Base-by-base conservation (phyloP, 2,329 filamentous ascomycete genomes). In the Beauveria scarabaeidicola region DNA sequence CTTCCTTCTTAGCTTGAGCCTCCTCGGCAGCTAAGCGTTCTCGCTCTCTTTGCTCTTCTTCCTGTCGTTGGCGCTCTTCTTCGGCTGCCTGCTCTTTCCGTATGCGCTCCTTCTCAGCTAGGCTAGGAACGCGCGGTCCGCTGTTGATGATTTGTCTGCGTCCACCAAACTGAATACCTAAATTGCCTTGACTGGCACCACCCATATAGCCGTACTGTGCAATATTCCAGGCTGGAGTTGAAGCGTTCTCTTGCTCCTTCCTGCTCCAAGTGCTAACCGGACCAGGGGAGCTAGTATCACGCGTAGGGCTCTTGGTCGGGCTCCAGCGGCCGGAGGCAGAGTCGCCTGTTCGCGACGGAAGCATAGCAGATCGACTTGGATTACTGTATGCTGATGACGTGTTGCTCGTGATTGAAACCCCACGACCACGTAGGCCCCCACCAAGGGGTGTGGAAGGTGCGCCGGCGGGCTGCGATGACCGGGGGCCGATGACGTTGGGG, bases 201-300 rank as follows among this genome's bases (percentile, higher is more conserved):
- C 94, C 94, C 88, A 97, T 94, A 74, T 97, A 99, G 8, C 94
- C 92, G 70, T 99, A 99, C 71, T 99, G 94, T 60, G 92, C 89
- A 66, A 97, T 97, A 70, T 97, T 99, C 94, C 94, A 99, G 1
- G 94, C 94, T 0, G 94, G 94, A 27, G 87, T 81, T 1, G 92
- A 97, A 48, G 81, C 81, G 17, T 83, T 84, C 72, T 97, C 89
- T 66, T 97, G 90, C 59, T 83, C 82, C 72, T 83, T 90, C 71
- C 85, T 95, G 73, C 90, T 96, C 94, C 94, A 97, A 73, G 86
- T 95, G 70, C 89, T 96, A 63, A 93, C 84, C 1, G 78, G 73
- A 32, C 74, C 69, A 43, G 82, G 78, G 55, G 85, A 80, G 61
- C 77, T 72, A 15, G 79, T 72, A 32, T 80, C 79, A 36, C 79